A percentile compares a stretch with the other conserved stretches of the same genome.
These are phyloP conservation scores for Croton laevigatus DNA, from an alignment of 441 rosid species.

Conservation along the genomic window DNA sequence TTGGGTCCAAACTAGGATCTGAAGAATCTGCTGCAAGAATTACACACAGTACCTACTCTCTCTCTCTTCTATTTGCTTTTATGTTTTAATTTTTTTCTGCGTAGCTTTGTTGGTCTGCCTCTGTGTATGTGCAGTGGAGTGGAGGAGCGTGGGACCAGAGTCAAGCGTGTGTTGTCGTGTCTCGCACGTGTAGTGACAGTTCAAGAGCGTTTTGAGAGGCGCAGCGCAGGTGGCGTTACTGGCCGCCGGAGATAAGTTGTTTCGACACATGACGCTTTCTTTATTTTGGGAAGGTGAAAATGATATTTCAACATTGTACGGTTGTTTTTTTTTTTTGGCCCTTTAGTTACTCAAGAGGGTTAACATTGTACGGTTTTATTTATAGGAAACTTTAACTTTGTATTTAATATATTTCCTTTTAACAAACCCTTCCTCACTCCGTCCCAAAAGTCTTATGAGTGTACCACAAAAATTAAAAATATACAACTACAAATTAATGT, in stretches of 20 bases:
- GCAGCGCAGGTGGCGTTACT: neutral
- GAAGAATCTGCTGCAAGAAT: slow-evolving; percentile 44
- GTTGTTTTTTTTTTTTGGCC: neutral
- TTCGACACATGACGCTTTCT: neutral
- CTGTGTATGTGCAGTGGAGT: neutral
- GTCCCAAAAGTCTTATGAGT: no score
- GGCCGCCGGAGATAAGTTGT: neutral
- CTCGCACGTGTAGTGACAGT: slow-evolving; percentile 17
- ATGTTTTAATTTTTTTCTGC: neutral
- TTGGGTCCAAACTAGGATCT: slow-evolving; percentile 31
- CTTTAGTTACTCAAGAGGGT: no score
- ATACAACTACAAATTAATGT: no score
- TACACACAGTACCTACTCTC: slow-evolving; percentile 18
- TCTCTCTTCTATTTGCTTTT: neutral
- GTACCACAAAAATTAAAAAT: no score
- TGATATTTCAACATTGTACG: slow-evolving; percentile 8
- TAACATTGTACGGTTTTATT: no score
- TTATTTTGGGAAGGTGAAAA: slow-evolving; percentile 10
- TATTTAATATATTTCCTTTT: no score
- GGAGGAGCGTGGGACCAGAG: slow-evolving; percentile 20
- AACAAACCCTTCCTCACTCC: no score
- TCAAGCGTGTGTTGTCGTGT: slow-evolving; percentile 27
- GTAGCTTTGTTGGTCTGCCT: neutral
- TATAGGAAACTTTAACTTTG: no score
- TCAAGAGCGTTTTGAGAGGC: neutral